phyloP scores from a whole-genome alignment of 306 rosid species.

The Trichosanthes cucumerina region DNA sequence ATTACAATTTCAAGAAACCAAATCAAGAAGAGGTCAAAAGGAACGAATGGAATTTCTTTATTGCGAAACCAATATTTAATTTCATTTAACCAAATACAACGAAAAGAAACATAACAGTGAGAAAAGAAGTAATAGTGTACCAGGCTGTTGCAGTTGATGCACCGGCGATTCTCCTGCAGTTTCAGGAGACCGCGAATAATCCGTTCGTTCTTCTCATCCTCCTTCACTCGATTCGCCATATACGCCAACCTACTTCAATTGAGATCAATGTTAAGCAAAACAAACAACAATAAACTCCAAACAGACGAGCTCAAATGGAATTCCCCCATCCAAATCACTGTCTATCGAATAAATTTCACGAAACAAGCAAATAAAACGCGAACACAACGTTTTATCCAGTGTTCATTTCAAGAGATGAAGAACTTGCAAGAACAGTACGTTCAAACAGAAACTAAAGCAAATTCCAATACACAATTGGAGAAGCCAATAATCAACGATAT shows the following conservation, averaged over 20 bases:
- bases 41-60: background rate
- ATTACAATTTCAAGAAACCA: background rate
- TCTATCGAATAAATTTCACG: background rate
- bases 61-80: background rate
- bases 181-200: conserved; percentile 82
- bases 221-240: conserved; percentile 73
- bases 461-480: background rate
- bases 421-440: background rate
- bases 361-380: background rate
- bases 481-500: conserved; percentile 4
- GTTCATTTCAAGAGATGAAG: background rate
- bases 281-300: conserved; percentile 8
- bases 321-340: background rate
- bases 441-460: background rate
- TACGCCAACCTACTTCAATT: conserved; percentile 25
- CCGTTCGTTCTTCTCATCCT: conserved; percentile 84
- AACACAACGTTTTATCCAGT: background rate
- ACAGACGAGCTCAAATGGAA: conserved; percentile 4
- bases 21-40: background rate
- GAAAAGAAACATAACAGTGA: background rate
- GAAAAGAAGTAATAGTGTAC: conserved; percentile 28
- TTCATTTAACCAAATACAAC: background rate
- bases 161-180: conserved; percentile 67
- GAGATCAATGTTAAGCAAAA: conserved; percentile 15
- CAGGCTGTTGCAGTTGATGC: conserved; percentile 85